Base-by-base conservation (phyloP, 495 filamentous ascomycete species). In the Aspergillus nidulans region DNA sequence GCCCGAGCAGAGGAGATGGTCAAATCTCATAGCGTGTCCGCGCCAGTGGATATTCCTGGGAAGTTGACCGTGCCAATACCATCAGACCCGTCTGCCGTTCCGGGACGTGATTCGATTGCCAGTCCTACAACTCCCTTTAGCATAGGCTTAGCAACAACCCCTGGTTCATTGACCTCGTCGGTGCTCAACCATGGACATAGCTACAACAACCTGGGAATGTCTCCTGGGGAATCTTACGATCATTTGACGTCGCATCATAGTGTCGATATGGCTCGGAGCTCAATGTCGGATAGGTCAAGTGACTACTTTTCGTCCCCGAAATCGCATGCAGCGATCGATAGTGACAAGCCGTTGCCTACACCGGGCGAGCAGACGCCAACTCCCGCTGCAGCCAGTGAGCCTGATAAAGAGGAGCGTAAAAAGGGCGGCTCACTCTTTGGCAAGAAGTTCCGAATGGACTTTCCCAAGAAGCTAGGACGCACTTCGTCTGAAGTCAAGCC, bases 391-490 rank as follows among this genome's bases (percentile, higher is more conserved):
- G 82, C 82, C 0, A 67, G 71, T 28, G 87, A 91, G 34, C 84
- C 79, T 25, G 87, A 90, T 24, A 89, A 85, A 60, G 84, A 87
- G 54, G 85, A 77, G 38, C 67, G 84, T 70, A 95, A 92, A 64
- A 84, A 86, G 36, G 77, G 81, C 1, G 78, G 77, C 20, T 86
- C 82, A 1, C 69, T 89, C 10, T 95, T 95, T 63, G 83, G 85
- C 4, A 94, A 92, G 74, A 94, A 92, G 63, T 92, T 96, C 69
- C 81, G 85, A 15, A 90, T 91, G 83, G 83, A 85, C 30, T 91
- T 91, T 71, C 85, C 88, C 63, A 95, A 92, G 76, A 96, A 92
- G 58, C 74, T 96, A 5, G 84, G 84, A 10, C 84, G 88, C 23
- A 78, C 82, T n/a, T 90, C 90, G 3, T 81, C 80, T 0, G 88